Evolutionary conservation across 345 rosid species (phyloP), one percentile per base, ranked within the genome.

Genomic region (Anacardium occidentale): DNA sequence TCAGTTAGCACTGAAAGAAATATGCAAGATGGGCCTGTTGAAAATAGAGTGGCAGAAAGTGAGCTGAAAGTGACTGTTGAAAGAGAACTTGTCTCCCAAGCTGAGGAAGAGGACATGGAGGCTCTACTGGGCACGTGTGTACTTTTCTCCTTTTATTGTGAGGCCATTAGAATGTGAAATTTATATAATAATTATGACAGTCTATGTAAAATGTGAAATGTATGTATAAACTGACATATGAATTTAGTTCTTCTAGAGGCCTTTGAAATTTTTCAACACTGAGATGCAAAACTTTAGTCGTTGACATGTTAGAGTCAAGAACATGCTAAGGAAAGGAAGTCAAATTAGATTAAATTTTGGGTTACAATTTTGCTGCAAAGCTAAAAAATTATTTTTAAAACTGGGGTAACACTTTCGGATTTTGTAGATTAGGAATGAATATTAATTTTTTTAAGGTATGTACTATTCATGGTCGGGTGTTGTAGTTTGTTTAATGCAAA

Each of bases 91-190:
- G 99, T 96, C 74, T 93, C 97, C 63, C 99, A 95, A 81, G 99
- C 90, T 1, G 98, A 95, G 86, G 97, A 94, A 85, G 97, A 94
- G 81, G 99, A 95, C 74, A 92, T 93, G 93, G 98, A 95, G 84
- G 97, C 98, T 77, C 94, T 95, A 61, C 82, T 95, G 75, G 98
- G 91, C 81, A 90, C 93, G 98, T 93, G 87, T 64, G 96, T 87
- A 62, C 64, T 80, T 72, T 67, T 21, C 32, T 48, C 56, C 44
- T 54, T 72, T 70, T 56, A 72, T 75, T 62, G 48, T 67, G 56
- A 70, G 29, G 56, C 58, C 73, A 29, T 57, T 57, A 67, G 42
- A 26, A 63, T 32, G 34, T n/a, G n/a, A n/a, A n/a, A n/a, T n/a
- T n/a, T n/a, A n/a, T n/a, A n/a, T n/a, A n/a, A n/a, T n/a, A n/a